phyloP scores from a whole-genome alignment of 2,329 filamentous ascomycete species.

The Xylaria sp. region DNA sequence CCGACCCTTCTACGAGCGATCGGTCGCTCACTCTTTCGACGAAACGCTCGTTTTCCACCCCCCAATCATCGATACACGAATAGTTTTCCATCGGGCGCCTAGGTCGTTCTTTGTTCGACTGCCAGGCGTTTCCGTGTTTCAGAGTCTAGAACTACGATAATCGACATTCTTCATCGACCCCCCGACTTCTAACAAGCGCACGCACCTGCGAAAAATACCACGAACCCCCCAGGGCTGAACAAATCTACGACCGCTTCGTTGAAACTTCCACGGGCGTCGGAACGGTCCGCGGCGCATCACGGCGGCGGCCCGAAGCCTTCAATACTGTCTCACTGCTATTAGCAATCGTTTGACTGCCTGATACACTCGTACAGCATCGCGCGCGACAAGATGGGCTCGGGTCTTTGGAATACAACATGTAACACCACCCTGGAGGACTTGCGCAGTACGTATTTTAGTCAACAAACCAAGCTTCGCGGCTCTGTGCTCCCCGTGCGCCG shows the following conservation, averaged over 20 bases:
- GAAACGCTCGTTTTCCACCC: neutral
- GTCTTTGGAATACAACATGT: slow-evolving; percentile 48
- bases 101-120: neutral
- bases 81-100: neutral
- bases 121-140: slow-evolving; percentile 4
- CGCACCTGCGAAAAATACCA: slow-evolving; percentile 4
- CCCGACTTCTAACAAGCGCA: neutral
- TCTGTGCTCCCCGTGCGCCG: slow-evolving; percentile 42
- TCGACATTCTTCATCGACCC: neutral
- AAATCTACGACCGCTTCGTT: neutral
- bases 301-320: slow-evolving; percentile 15
- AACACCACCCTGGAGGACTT: slow-evolving; percentile 52
- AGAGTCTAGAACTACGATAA: neutral
- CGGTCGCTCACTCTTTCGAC: neutral
- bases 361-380: slow-evolving; percentile 4
- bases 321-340: neutral
- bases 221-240: neutral
- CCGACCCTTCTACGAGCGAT: slow-evolving; percentile 6
- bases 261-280: neutral
- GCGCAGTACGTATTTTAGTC: slow-evolving; percentile 47
- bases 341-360: neutral
- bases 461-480: slow-evolving; percentile 35
- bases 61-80: slow-evolving; percentile 1
- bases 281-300: slow-evolving; percentile 8
- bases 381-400: slow-evolving; percentile 31